Evolutionary conservation across 2,329 filamentous ascomycete genomes (phyloP), one percentile per base, ranked within the genome.

Genomic region (Ophiobolus disseminans): DNA sequence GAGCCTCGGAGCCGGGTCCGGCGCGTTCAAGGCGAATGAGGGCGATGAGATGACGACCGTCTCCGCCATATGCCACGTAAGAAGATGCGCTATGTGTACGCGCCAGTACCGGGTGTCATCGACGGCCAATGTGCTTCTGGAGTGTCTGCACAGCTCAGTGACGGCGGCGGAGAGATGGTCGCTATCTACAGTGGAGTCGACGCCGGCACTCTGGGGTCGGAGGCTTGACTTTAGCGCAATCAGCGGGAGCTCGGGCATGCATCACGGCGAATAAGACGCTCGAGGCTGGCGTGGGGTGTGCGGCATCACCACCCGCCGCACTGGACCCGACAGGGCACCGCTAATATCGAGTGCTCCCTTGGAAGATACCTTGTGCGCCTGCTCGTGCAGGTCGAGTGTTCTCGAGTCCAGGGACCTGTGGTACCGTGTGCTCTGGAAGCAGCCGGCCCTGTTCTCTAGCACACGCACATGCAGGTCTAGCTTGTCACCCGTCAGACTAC

Each of bases 1-100:
- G 35, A 53, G 39, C 19, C 37, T 32, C 40, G 52, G 50, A 50
- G 40, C 47, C 19, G 47, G 34, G 6, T 48, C 51, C 39, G 52
- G 34, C n/a, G 53, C 37, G 25, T 25, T 43, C 28, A 56, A 47
- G 37, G 53, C 43, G 34, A 44, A 42, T 19, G 52, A 48, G 45
- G 83, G 82, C 41, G 82, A 83, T 52, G 83, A 82, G 57, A 85
- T 84, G 66, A 78, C 80, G 72, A 85, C 82, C 57, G 78, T 78
- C 75, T 85, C 84, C 53, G 76, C 75, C 76, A 78, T 78, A 47
- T 52, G 53, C 48, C 53, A 48, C 53, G 54, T 31, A 41, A 45
- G 51, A 46, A 43, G 48, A 50, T 44, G 28, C n/a, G 37, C 40
- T 47, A 34, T 31, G 46, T 32, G 34, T 47, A 36, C 34, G 40